A percentile compares a stretch with the other conserved stretches of the same genome.
phyloP scores from a whole-genome alignment of 495 filamentous ascomycete species.

The Xylaria venustula region DNA sequence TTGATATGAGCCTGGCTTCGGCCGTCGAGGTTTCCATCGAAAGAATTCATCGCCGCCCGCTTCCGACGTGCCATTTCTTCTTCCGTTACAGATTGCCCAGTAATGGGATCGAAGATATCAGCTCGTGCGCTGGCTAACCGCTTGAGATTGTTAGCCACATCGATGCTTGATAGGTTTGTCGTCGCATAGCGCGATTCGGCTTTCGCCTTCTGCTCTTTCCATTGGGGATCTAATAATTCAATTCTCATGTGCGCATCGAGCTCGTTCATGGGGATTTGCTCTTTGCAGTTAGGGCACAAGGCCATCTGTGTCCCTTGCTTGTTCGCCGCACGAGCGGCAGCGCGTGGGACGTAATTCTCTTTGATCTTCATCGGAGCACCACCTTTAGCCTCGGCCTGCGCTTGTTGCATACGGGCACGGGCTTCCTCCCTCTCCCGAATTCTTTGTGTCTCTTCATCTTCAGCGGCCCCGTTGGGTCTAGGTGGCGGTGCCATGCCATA shows the following conservation, averaged over 20 bases:
- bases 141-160: conserved; percentile 93
- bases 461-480: conserved; percentile 37
- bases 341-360: conserved; percentile 85
- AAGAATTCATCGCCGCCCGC: conserved; percentile 62
- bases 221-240: conserved; percentile 90
- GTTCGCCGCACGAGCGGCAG: conserved; percentile 66
- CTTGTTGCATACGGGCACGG: conserved; percentile 69
- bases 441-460: conserved; percentile 66
- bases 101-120: conserved; percentile 83
- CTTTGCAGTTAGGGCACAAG: conserved; percentile 91
- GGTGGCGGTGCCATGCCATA: conserved; percentile 31
- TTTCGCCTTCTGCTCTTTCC: conserved; percentile 94
- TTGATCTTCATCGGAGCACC: conserved; percentile 86
- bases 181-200: conserved; percentile 78
- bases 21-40: conserved; percentile 62
- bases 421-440: conserved; percentile 68
- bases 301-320: conserved; percentile 64
- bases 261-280: conserved; percentile 81
- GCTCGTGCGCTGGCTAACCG: conserved; percentile 88
- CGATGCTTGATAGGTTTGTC: conserved; percentile 81
- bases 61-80: conserved; percentile 79
- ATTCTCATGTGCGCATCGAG: conserved; percentile 94
- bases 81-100: conserved; percentile 62
- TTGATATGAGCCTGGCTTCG: conserved; percentile 54
- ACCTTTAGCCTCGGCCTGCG: conserved; percentile 72